Evolutionary conservation across 768 basidiomycete species (phyloP), one percentile per base, ranked within the genome.

Genomic region (Kondoa malvinella): DNA sequence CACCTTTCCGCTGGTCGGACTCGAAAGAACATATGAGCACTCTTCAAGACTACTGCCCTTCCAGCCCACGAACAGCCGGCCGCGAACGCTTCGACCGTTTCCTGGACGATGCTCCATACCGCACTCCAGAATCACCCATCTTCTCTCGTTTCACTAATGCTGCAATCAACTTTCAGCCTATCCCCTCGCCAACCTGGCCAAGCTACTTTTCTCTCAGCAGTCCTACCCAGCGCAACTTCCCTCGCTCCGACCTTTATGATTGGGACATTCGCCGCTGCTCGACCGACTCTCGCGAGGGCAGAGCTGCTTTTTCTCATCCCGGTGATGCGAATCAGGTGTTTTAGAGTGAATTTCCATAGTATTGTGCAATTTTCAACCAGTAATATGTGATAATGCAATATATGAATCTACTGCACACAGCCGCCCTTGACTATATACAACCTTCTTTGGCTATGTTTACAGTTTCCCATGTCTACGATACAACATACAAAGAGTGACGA

Each of bases 121-220:
- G 21, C 21, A 50, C 40, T 8, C 40, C 40, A 50, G 21, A 8
- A 8, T 50, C 40, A 21, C 40, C 40, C 21, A 21, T 50, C 40
- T 50, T 50, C 21, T 50, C 40, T 50, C 40, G 40, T 8, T 50
- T 50, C 40, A 50, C 40, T 21, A 50, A 50, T 29, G 29, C 27
- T 33, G 61, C 8, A 4, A 21, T 30, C 61, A 8, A 15, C 61
- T 63, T 63, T 34, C 61, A 21, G 31, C 29, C 15, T 15, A 33
- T 32, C 61, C 61, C 61, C 8, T 63, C 61, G 12, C 61, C 61
- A 15, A 63, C 61, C 8, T 63, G 27, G 29, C 61, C 61, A 32
- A 29, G 29, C 15, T 63, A 3, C 61, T 63, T 63, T 32, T 63
- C 61, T 31, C 61, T 63, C n/a, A 14, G 3, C 61, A 25, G 29